Base-by-base conservation (phyloP, 2,329 filamentous ascomycete genomes). In the Aspergillus novoparasiticus region DNA sequence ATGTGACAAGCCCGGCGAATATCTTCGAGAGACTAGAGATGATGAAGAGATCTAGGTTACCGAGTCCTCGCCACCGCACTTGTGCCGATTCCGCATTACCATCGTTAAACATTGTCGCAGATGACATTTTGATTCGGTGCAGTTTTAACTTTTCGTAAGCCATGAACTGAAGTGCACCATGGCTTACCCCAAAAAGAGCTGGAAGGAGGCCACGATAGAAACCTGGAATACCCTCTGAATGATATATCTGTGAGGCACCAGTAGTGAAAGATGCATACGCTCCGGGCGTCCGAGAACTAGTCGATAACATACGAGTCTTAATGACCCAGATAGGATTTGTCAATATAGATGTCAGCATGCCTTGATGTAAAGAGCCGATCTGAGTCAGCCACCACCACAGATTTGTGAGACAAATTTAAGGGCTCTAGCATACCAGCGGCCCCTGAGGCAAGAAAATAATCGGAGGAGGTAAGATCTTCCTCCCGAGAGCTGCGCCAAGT, bases 281-380 rank as follows among this genome's bases (percentile, higher is more conserved):
- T 16, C 93, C 93, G 2, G 85, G 86, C 6, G 88, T 85, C 60
- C 86, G 83, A 57, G 87, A 86, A 68, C 95, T 92, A 4, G 92
- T 94, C 34, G 93, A 93, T 28, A 98, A 84, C 93, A 99, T 98
- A 66, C 95, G 90, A 10, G 94, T 98, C 83, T 98, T 98, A 76
- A 99, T 88, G 3, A 99, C 95, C 95, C 95, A 99, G 71, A 99
- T 89, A 2, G 95, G 95, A 76, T 98, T 98, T 34, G 95, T 98
- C 68, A 94, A 84, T 34, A 92, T 80, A 50, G 94, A 90, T 1
- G 93, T 96, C 46, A 92, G 78, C 21, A 90, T 83, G 34, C 94
- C 94, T 68, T 68, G 43, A 23, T 32, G 23, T 45, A 10, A 53
- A 28, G 46, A 8, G 23, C 21, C 32, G 23, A 55, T 55, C 5